Evolutionary conservation across 1,139 yeast species (phyloP), one percentile per base, ranked within the genome.

Genomic region (Candida frijolesensis): DNA sequence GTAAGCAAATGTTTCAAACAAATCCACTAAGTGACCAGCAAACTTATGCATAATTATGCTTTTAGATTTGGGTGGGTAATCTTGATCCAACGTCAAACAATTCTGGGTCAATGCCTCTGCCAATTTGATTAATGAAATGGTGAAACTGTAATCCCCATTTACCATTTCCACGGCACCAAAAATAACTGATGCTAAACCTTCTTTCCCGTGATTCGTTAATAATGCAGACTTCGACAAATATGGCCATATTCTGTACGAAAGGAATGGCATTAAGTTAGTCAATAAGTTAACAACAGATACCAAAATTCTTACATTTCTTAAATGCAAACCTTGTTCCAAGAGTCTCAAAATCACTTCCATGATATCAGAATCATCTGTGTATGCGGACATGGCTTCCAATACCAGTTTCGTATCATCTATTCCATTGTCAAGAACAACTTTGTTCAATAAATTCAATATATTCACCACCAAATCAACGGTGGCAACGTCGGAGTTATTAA

Each of bases 111-210:
- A 71, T 1, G 77, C 68, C 44, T 78, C 77, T 8, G 81, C 79
- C 27, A 91, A 68, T 43, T 80, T 76, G 18, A 87, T 71, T 42
- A 89, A 64, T 0, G 85, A 68, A 11, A 86, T 61, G 0, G 95
- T 85, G 58, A 90, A 86, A 9, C 70, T 72, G 64, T 80, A 91
- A 44, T 80, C 79, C 9, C 92, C 94, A 49, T 72, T 74, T 1
- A 87, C 84, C 66, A 85, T 79, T 66, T 91, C 97, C 27, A 84
- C 79, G 2, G 92, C 79, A 2, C 94, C 92, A 50, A 89, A 74
- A 8, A 89, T 75, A 0, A 79, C 76, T 0, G 83, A 68, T 0
- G 85, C 83, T 47, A 84, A 69, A 0, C 95, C 94, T 47, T 89
- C 90, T 57, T 82, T 83, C 0, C 91, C 90, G 53, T 82, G 79